Conservation (phyloP, 371 early-diverging fungal genomes). For the Apophysomyces sp. region DNA sequence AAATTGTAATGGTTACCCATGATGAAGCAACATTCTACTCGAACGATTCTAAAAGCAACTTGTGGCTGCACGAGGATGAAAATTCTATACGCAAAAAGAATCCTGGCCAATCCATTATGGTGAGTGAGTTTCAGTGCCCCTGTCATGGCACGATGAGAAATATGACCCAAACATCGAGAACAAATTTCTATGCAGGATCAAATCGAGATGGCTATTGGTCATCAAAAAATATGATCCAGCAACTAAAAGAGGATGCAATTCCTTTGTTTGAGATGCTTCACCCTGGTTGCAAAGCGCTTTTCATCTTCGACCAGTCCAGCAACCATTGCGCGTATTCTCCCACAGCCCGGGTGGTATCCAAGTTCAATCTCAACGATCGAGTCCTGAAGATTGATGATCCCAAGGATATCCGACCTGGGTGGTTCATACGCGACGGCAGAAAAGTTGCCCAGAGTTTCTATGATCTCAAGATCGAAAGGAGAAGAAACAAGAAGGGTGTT, state of each 20-base stretch:
- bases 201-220: slow-evolving; percentile 9
- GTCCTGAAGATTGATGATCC: background rate
- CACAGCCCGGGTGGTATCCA: background rate
- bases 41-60: slow-evolving; percentile 1
- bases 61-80: slow-evolving; percentile 8
- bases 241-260: slow-evolving; percentile 5
- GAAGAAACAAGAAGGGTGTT: background rate
- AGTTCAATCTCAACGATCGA: background rate
- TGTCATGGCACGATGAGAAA: slow-evolving; percentile 8
- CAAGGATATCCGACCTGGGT: background rate
- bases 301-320: background rate
- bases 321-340: background rate
- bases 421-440: background rate
- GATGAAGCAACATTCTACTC: slow-evolving; percentile 14
- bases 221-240: slow-evolving; percentile 4
- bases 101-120: slow-evolving; percentile 6
- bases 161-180: background rate
- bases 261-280: background rate
- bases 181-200: background rate
- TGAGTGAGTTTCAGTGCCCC: slow-evolving; percentile 1
- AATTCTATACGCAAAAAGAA: slow-evolving; percentile 6
- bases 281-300: background rate
- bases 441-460: background rate
- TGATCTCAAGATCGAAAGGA: background rate
- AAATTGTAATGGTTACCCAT: slow-evolving; percentile 4